Evolutionary conservation across 2,329 filamentous ascomycete genomes (phyloP).

Genomic region (Talaromyces piceae): DNA sequence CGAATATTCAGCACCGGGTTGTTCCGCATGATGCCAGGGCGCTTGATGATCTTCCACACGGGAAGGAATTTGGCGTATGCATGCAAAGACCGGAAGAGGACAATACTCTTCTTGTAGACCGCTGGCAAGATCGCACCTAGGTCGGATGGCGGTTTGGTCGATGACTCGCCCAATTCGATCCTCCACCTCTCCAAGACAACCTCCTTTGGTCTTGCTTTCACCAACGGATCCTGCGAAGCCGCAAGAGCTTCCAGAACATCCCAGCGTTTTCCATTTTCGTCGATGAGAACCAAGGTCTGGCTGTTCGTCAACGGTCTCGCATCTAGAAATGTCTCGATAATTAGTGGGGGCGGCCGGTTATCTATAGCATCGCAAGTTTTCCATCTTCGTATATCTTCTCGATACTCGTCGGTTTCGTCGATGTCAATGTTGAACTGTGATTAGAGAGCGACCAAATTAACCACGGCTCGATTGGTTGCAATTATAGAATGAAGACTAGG

Average conservation of each 20-base stretch:
- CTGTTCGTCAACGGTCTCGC: conserved; percentile 69
- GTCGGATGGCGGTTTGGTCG: conserved; percentile 48
- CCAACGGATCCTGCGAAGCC: conserved; percentile 45
- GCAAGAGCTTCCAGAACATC: conserved; percentile 81
- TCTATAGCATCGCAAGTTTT: conserved; percentile 69
- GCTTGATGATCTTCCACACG: conserved; percentile 75
- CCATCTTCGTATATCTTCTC: conserved; percentile 74
- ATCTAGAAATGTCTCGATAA: conserved; percentile 87
- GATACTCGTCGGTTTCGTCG: conserved; percentile 82
- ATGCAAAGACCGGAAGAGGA: conserved; percentile 85
- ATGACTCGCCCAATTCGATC: conserved; percentile 65
- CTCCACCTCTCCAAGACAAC: conserved; percentile 88
- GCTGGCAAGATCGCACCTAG: conserved; percentile 63
- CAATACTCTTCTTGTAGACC: conserved; percentile 94
- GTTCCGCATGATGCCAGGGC: conserved; percentile 60
- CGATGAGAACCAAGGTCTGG: conserved; percentile 79
- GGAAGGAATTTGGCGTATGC: conserved; percentile 75
- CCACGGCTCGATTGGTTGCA: conserved; percentile 72
- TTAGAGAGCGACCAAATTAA: background rate
- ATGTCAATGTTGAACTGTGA: conserved; percentile 87
- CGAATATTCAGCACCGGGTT: conserved; percentile 62
- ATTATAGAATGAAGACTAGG: background rate
- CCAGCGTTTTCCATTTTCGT: conserved; percentile 86
- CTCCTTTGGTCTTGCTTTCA: conserved; percentile 52
- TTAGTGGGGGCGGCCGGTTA: conserved; percentile 70